Base-by-base conservation (phyloP, 2,329 filamentous ascomycete species). In the Salinomyces thailandicus region DNA sequence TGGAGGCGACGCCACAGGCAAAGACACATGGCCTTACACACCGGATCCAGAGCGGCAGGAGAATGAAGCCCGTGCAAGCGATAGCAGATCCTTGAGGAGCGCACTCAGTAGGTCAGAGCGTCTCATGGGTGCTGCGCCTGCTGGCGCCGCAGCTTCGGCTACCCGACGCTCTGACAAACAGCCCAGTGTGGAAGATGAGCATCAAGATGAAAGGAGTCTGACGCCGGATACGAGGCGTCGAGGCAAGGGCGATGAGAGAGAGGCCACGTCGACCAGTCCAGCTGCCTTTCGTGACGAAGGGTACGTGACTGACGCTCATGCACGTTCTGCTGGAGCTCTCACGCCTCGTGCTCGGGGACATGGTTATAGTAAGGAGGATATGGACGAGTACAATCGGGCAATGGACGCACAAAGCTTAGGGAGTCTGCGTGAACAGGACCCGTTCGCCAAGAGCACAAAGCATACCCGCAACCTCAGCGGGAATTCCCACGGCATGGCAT, bases 401-500 rank as follows among this genome's bases (percentile, higher is more conserved):
- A 64, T 67, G 36, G 74, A 75, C 24, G 63, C 47, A 19, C 51
- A 53, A 19, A 46, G 47, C 22, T 29, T 46, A 7, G 46, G 55
- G 37, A 26, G 22, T 26, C 22, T 26, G 9, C 22, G 22, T 3
- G 61, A 53, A 8, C 70, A 71, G 15, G 83, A 91, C 57, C 75
- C 79, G 1, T 86, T 86, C 54, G 34, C 35, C 8, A 57, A 67
- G 39, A 63, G 65, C 31, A 57, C 67, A 40, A 63, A 66, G 30
- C 76, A 79, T 46, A 54, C 42, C 18, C 77, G 84, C 33, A 78
- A 91, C 50, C 67, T 87, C 31, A 93, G 85, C 55, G 87, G 85
- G 33, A 81, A 94, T 65, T 95, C 89, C 5, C 85, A 95, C 53
- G 89, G 87, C 31, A 85, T 95, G 73, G 72, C 71, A 3, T 91